phyloP scores from a whole-genome alignment of 1,139 yeast species.

The Diutina neorugosa region DNA sequence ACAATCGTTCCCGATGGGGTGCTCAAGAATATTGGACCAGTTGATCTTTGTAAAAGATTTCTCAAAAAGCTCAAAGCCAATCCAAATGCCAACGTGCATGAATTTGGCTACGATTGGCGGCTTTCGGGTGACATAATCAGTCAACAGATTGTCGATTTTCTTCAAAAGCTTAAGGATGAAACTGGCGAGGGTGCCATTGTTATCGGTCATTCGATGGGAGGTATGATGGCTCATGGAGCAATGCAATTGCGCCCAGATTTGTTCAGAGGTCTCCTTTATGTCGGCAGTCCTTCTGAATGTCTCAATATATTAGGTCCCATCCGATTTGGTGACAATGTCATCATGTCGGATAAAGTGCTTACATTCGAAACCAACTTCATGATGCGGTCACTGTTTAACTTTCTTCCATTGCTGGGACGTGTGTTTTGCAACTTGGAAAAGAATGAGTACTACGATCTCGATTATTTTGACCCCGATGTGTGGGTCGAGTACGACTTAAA shows the following conservation, averaged over 20 bases:
- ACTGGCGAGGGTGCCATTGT: conserved; percentile 50
- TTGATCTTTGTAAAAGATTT: conserved; percentile 60
- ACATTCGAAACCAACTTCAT: conserved; percentile 77
- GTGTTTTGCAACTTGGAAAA: conserved; percentile 56
- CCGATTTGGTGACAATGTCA: conserved; percentile 67
- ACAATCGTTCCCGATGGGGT: conserved; percentile 64
- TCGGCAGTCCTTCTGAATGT: conserved; percentile 77
- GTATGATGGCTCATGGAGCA: conserved; percentile 70
- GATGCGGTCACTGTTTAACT: conserved; percentile 75
- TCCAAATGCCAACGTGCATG: conserved; percentile 42
- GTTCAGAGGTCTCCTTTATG: conserved; percentile 65
- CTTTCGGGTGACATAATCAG: conserved; percentile 47
- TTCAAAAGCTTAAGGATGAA: conserved; percentile 25
- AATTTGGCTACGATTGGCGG: conserved; percentile 91
- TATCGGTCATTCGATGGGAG: conserved; percentile 92
- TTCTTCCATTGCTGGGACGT: conserved; percentile 64
- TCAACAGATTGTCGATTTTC: conserved; percentile 32
- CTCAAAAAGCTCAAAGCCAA: conserved; percentile 42
- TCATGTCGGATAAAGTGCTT: conserved; percentile 60
- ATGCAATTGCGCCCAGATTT: conserved; percentile 56
- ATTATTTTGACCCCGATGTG: conserved; percentile 65
- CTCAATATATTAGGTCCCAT: conserved; percentile 80
- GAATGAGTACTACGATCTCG: conserved; percentile 48
- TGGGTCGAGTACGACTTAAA: conserved; percentile 72
- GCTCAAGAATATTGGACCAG: conserved; percentile 75